Evolutionary conservation across 2,329 filamentous ascomycete species (phyloP), one percentile per base, ranked within the genome.

Genomic region (Diplodia corticola): DNA sequence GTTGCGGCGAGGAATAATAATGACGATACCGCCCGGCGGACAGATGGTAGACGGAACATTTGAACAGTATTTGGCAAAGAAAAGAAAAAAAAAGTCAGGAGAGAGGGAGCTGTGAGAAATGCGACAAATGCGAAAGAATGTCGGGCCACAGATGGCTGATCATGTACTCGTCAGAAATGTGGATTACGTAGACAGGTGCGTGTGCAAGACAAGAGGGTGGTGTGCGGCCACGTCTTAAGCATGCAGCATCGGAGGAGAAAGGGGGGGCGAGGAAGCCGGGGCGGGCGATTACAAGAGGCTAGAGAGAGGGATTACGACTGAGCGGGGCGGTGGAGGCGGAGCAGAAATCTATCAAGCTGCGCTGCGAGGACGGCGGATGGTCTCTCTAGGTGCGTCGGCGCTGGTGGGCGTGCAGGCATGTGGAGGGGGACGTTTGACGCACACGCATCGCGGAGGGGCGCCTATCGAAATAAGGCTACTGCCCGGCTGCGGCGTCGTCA

Each of bases 391-490:
- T 15, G 7, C 13, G 35, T 26, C 35, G 22, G 54, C 15, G 9
- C 20, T 57, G 53, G n/a, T 15, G 24, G 40, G 24, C 28, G 24
- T 13, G 24, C 20, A 26, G 24, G 37, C 55, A 61, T 61, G 57
- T 15, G 28, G 57, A 37, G 44, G 57, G 57, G 57, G 26, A 20
- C 49, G 26, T 44, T 61, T 12, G 44, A 44, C 44, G 57, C 40
- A 49, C 57, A 61, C 40, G 57, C 57, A 61, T 44, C 44, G 40
- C 28, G 26, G 40, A 59, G 54, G 57, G 37, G 57, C 44, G 57
- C 57, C 57, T 24, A 61, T 49, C 57, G 57, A 61, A 61, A 61
- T 61, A 61, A 61, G 40, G 40, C 55, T 60, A 30, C 37, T 54
- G 12, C 12, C 55, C 55, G 54, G 9, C 26, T 28, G 22, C 35